Percentiles rank a stretch among this genome's conserved stretches.
Conservation (phyloP, 148 eudicot species). For the Persicaria tinctoria region DNA sequence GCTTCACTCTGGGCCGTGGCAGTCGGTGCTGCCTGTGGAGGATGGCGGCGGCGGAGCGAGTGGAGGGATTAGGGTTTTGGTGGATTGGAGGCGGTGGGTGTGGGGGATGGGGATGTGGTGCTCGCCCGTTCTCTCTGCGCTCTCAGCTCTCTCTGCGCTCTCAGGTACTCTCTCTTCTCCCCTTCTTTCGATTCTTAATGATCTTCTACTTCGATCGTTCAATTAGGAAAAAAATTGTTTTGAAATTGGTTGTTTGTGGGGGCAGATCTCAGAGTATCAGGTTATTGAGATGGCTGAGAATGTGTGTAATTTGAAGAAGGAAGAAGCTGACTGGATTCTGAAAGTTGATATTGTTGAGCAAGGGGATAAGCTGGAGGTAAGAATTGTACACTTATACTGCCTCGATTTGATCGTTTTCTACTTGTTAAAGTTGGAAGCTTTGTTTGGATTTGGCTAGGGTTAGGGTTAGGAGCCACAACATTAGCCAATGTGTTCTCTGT, state of each 20-base stretch:
- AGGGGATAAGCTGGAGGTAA: constrained; percentile 67
- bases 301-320: constrained; percentile 88
- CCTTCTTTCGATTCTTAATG: constrained; percentile 12
- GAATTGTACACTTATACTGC: not conserved
- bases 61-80: too few relatives aligned
- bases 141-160: too few relatives aligned
- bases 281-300: constrained; percentile 89
- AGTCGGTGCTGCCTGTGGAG: too few relatives aligned
- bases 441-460: not conserved
- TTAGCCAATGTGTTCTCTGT: not conserved
- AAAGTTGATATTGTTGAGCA: constrained; percentile 87
- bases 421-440: not conserved
- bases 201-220: not conserved
- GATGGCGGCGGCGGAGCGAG: too few relatives aligned
- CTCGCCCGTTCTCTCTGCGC: too few relatives aligned
- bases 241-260: not conserved
- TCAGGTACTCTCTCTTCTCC: too few relatives aligned
- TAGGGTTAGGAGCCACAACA: not conserved
- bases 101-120: too few relatives aligned
- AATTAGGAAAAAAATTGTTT: not conserved
- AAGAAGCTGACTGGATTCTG: constrained; percentile 93
- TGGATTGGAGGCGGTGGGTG: too few relatives aligned
- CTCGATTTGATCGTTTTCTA: not conserved
- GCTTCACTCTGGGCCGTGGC: too few relatives aligned
- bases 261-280: constrained; percentile 77